Evolutionary conservation across 2,329 filamentous ascomycete genomes (phyloP).

Genomic region (Mycosphaerella sp.): DNA sequence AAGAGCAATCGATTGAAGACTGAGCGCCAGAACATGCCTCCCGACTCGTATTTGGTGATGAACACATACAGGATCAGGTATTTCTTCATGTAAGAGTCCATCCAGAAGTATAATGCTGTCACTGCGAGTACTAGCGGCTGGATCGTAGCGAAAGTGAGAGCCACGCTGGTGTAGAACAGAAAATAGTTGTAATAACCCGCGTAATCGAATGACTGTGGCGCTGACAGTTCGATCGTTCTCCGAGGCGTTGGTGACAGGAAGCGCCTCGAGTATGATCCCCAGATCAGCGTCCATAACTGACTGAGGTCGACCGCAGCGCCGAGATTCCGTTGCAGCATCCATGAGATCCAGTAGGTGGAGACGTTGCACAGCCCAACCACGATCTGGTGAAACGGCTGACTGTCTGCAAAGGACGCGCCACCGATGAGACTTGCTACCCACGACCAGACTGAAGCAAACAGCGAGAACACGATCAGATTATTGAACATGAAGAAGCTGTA

Average conservation of each 20-base stretch:
- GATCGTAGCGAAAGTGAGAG: constrained; percentile 73
- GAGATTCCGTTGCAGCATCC: constrained; percentile 84
- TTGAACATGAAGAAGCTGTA: constrained; percentile 98
- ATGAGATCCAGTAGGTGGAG: constrained; percentile 90
- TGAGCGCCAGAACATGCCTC: constrained; percentile 85
- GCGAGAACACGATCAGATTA: constrained; percentile 87
- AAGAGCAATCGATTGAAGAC: constrained; percentile 92
- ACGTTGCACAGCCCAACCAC: constrained; percentile 73
- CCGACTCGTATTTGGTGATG: constrained; percentile 93
- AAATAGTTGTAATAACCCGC: constrained; percentile 98
- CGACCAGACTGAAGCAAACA: constrained; percentile 76
- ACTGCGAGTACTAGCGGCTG: constrained; percentile 84
- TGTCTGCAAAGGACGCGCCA: constrained; percentile 54
- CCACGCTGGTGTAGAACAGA: constrained; percentile 86
- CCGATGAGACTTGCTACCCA: constrained; percentile 51
- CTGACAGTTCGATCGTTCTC: constrained; percentile 85
- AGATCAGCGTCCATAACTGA: constrained; percentile 77
- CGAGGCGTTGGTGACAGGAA: constrained; percentile 84
- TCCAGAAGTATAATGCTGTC: constrained; percentile 78
- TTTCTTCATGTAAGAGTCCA: constrained; percentile 90
- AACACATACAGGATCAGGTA: constrained; percentile 90
- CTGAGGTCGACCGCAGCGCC: constrained; percentile 91
- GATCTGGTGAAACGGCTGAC: constrained; percentile 57
- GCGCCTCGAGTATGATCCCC: constrained; percentile 76
- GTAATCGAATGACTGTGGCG: constrained; percentile 88